Percentiles rank a stretch among this genome's conserved stretches.
Evolutionary conservation across 2,329 filamentous ascomycete genomes (phyloP).

Genomic region (Colletotrichum liaoningense): DNA sequence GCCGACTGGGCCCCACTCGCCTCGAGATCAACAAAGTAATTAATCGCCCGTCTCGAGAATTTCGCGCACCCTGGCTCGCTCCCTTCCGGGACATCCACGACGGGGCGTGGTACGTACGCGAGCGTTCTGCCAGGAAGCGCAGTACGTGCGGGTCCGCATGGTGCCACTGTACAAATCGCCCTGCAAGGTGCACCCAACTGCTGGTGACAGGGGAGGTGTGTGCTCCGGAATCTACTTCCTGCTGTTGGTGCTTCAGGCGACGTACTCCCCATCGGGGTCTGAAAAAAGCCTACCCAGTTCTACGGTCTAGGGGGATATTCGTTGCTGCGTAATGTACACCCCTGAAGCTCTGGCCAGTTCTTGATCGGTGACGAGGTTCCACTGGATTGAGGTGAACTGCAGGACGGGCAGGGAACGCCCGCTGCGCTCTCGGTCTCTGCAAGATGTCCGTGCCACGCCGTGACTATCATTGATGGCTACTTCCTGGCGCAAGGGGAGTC

Average conservation of each 20-base stretch:
- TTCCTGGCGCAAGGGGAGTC: too few relatives aligned
- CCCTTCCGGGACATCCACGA: neutral
- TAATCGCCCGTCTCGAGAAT: too few relatives aligned
- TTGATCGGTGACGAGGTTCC: neutral
- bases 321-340: neutral
- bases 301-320: neutral
- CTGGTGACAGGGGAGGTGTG: neutral
- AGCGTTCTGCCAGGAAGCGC: conserved; percentile 3
- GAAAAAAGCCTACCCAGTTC: neutral
- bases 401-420: neutral
- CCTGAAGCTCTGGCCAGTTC: neutral
- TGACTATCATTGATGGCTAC: too few relatives aligned
- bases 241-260: conserved; percentile 4
- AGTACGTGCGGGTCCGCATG: conserved; percentile 2
- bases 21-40: too few relatives aligned
- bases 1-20: too few relatives aligned
- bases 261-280: neutral
- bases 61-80: too few relatives aligned
- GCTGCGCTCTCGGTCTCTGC: neutral
- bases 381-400: neutral
- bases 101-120: neutral
- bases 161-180: neutral
- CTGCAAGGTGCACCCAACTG: neutral
- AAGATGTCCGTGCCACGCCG: neutral
- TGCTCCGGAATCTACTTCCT: neutral